Base-by-base conservation (phyloP, 2,329 filamentous ascomycete genomes). In the Fusarium nelsonii region DNA sequence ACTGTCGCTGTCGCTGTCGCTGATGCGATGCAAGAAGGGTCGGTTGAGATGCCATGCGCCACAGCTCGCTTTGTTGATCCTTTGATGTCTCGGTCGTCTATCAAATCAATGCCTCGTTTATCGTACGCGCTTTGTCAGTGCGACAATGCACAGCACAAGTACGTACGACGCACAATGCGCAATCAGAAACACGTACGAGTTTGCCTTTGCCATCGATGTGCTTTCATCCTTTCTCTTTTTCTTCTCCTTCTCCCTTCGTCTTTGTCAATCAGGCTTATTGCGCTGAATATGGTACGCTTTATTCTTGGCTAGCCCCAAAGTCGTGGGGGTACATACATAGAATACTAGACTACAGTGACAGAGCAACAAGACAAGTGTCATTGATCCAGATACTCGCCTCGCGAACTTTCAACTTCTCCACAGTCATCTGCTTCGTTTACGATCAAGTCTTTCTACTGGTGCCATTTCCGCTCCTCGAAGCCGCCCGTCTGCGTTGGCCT, bases 251-350 rank as follows among this genome's bases (percentile, higher is more conserved):
- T 30, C 41, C 57, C 40, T 69, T 65, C 26, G 32, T 46, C 40
- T 18, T 36, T 44, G 37, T 61, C 39, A 53, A 54, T 39, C 39
- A 45, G 33, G 44, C 32, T 50, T 58, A 20, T 62, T 51, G 37
- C 37, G 28, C 48, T 55, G 48, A 49, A 53, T 55, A 48, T 44
- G 58, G 39, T 45, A 43, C 54, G 37, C 53, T 58, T 46, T 56
- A 54, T 37, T 66, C 44, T 66, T 65, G 66, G 56, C 51, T 55
- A 51, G 44, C 51, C 56, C 44, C 52, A 53, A 57, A 58, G 44
- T 33, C 71, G 66, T 73, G 71, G 71, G 71, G 71, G 71, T 68
- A 62, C 40, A 63, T 36, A 20, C 23, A 28, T 43, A 43, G 30
- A 16, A 11, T 14, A 15, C 57, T 45, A 44, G 30, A 30, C 16